Base-by-base conservation (phyloP, 192 early-diverging fungal species). In the Coemansia aciculifera region DNA sequence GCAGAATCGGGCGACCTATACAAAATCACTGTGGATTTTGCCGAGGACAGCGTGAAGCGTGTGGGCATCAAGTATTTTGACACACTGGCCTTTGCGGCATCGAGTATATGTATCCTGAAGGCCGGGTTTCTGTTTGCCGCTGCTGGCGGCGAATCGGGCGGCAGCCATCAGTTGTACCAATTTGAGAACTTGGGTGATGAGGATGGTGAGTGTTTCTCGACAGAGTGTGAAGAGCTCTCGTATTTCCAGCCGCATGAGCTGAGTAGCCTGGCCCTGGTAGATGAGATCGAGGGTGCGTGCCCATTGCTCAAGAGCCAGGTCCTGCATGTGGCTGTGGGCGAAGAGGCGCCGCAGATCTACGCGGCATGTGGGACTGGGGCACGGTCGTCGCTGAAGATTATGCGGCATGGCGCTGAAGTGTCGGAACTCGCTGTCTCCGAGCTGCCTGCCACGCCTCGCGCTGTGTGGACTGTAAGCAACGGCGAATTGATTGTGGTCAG, bases 21-120 rank as follows among this genome's bases (percentile, higher is more conserved):
- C 83, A 97, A 97, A 77, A 80, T 98, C 43, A 92, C 93, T 3
- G 88, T 98, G 70, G 93, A 95, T 32, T 90, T 89, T 69, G 80
- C 78, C 17, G 86, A 81, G 3, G 85, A 85, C 23, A 10, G 17
- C 23, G 78, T 89, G 4, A 85, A 84, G 17, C 85, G 85, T 3
- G 84, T 99, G 74, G 89, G 87, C 31, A 90, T 98, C 66, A 91
- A 92, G 68, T 98, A 98, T 71, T 98, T 98, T 81, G 96, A 98
- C 70, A 95, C 94, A 5, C 85, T 99, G 3, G 89, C 95, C n/a
- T 85, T 91, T 3, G 85, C 95, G 7, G 86, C 95, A 9, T 83
- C 87, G 15, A 83, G 87, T 29, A 71, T 99, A 48, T 88, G 91
- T 59, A 88, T 99, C 46, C 85, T 99, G 56, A 94, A 92, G 68